Evolutionary conservation across 495 filamentous ascomycete genomes (phyloP).

Genomic region (Penicillium paxilli): DNA sequence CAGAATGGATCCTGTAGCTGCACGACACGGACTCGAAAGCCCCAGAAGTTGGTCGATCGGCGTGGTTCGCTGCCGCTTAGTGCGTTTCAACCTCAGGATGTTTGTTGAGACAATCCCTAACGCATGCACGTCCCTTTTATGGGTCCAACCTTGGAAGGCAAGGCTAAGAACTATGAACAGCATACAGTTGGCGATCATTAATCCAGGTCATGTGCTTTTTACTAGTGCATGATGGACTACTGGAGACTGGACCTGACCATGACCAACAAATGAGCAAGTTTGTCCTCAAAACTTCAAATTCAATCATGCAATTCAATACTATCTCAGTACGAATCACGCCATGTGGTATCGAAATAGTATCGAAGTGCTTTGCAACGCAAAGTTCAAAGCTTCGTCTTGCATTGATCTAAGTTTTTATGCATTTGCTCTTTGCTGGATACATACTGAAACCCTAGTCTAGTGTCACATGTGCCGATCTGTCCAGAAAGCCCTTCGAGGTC

Average conservation of each 20-base stretch:
- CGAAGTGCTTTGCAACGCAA: neutral
- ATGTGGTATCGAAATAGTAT: too few species aligned
- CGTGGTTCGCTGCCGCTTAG: constrained; percentile 3
- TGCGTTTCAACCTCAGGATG: constrained; percentile 2
- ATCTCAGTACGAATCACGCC: too few species aligned
- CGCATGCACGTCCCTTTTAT: constrained; percentile 1
- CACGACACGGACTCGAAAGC: neutral
- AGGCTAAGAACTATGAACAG: neutral
- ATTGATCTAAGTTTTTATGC: neutral
- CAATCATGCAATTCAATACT: too few species aligned
- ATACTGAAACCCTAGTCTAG: neutral
- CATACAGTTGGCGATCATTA: too few species aligned
- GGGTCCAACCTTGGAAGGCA: neutral
- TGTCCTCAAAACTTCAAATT: too few species aligned
- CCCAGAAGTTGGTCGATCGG: constrained; percentile 1
- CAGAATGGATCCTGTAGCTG: neutral
- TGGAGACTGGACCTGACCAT: too few species aligned
- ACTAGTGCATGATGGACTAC: too few species aligned
- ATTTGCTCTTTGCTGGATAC: neutral
- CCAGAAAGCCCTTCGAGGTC: neutral
- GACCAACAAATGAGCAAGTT: too few species aligned
- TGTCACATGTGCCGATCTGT: neutral
- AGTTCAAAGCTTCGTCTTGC: neutral
- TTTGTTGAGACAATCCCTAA: constrained; percentile 8
- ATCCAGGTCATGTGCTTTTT: too few species aligned